Evolutionary conservation across 495 filamentous ascomycete genomes (phyloP), one percentile per base, ranked within the genome.

Genomic region (Annulohypoxylon stygium): DNA sequence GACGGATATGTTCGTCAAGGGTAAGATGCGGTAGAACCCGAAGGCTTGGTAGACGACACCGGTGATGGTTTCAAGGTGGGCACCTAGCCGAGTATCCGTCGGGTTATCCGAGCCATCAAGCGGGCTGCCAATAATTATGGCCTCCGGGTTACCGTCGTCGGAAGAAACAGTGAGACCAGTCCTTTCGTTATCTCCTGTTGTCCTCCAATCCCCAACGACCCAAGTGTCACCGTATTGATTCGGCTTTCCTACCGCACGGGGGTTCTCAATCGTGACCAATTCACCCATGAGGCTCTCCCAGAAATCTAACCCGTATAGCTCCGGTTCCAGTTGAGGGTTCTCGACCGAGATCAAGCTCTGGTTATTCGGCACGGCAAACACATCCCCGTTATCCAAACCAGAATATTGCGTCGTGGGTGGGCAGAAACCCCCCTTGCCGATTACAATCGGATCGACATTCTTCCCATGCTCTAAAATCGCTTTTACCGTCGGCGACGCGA

Each of bases 271-370:
- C 0, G 82, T 87, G 10, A 90, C 87, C 30, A 88, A 71, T 74
- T 90, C 88, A 18, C 89, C 88, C 61, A 74, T 83, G 59, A 91
- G 70, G 58, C 84, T 86, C 81, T 91, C 85, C 89, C 89, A 91
- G 72, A 91, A 91, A 75, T 91, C 89, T 57, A 91, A 71, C 1
- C 88, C 89, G 67, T 88, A 90, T 57, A 81, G 67, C 4, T 81
- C 76, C 3, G 89, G 88, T 45, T 88, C 37, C 14, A 90, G 78
- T 1, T 78, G 78, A 0, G 87, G 87, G 74, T 90, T 90, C 23
- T 76, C 82, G 10, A 77, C 82, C 0, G 87, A 88, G 63, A 90
- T 69, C 74, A 84, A 79, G 69, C 76, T 81, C 51, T 75, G 80
- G 53, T 85, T 88, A 63, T 87, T 88, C 8, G 89, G 89, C 11